phyloP scores from a whole-genome alignment of 331 rosid species.

The Pyracantha coccinea region DNA sequence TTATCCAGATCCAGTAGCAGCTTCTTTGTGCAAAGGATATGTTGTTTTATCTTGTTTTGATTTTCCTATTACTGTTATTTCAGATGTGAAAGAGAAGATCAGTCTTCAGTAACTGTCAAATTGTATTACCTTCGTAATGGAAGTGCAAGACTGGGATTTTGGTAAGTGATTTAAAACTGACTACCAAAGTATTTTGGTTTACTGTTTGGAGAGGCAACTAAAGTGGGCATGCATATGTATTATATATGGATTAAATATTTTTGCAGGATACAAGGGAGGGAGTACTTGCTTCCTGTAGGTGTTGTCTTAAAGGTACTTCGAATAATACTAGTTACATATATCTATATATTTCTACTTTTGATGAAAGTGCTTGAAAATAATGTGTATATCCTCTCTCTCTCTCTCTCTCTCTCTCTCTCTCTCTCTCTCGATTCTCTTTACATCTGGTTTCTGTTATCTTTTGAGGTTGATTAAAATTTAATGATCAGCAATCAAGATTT shows the following conservation, averaged over 20 bases:
- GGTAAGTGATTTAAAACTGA: constrained; percentile 46
- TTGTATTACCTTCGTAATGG: constrained; percentile 81
- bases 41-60: not conserved
- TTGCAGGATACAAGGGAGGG: constrained; percentile 81
- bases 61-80: constrained; percentile 2
- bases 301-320: constrained; percentile 65
- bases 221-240: no score
- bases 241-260: not conserved
- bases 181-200: constrained; percentile 4
- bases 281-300: constrained; percentile 89
- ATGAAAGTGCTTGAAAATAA: not conserved
- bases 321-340: not conserved
- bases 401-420: not conserved
- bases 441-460: not conserved
- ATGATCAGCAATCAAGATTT: not conserved
- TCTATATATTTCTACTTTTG: not conserved
- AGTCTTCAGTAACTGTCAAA: constrained; percentile 60
- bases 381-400: not conserved
- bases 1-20: not conserved
- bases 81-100: constrained; percentile 88
- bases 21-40: not conserved
- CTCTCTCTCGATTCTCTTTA: not conserved
- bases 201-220: constrained; percentile 8
- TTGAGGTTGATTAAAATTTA: not conserved
- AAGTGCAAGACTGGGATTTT: constrained; percentile 92